phyloP scores from a whole-genome alignment of 345 rosid genomes.

The Cardamine chenopodiifolia region DNA sequence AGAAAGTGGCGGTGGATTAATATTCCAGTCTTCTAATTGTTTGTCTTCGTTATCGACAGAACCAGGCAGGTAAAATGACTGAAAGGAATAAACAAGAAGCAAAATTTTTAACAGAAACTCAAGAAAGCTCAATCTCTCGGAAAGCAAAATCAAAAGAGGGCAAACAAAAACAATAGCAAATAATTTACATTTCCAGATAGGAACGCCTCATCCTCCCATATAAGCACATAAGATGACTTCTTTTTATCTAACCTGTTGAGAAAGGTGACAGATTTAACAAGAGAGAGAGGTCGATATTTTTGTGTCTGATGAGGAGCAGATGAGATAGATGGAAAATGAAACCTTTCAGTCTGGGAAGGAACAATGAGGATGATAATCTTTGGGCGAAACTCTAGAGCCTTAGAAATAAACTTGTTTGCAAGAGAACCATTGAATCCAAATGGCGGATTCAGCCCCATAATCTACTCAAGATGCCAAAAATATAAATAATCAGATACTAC shows the following conservation, averaged over 20 bases:
- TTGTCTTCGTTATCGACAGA: slow-evolving; percentile 69
- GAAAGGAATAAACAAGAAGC: slow-evolving; percentile 43
- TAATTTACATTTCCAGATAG: slow-evolving; percentile 78
- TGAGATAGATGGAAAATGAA: slow-evolving; percentile 25
- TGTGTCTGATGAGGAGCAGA: slow-evolving; percentile 17
- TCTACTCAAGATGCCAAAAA: slow-evolving; percentile 47
- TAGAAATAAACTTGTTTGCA: slow-evolving; percentile 77
- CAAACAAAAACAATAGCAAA: background rate
- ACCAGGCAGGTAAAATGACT: slow-evolving; percentile 97
- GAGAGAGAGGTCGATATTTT: slow-evolving; percentile 2
- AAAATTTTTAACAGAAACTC: slow-evolving; percentile 3
- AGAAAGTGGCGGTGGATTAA: slow-evolving; percentile 64
- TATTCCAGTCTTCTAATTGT: slow-evolving; percentile 80
- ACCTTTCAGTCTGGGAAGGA: slow-evolving; percentile 90
- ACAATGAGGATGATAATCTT: slow-evolving; percentile 88
- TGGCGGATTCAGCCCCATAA: slow-evolving; percentile 97
- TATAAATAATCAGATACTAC: slow-evolving; percentile 24
- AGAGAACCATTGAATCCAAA: slow-evolving; percentile 76
- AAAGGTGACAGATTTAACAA: background rate
- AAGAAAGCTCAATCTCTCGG: slow-evolving; percentile 9
- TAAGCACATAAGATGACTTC: slow-evolving; percentile 63
- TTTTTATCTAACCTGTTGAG: slow-evolving; percentile 71
- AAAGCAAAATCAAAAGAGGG: background rate
- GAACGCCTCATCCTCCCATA: slow-evolving; percentile 70
- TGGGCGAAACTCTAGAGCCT: slow-evolving; percentile 89